A percentile compares a stretch with the other conserved stretches of the same genome.
Conservation (phyloP, 2,329 filamentous ascomycete species). For the Aureobasidium leucospermi region DNA sequence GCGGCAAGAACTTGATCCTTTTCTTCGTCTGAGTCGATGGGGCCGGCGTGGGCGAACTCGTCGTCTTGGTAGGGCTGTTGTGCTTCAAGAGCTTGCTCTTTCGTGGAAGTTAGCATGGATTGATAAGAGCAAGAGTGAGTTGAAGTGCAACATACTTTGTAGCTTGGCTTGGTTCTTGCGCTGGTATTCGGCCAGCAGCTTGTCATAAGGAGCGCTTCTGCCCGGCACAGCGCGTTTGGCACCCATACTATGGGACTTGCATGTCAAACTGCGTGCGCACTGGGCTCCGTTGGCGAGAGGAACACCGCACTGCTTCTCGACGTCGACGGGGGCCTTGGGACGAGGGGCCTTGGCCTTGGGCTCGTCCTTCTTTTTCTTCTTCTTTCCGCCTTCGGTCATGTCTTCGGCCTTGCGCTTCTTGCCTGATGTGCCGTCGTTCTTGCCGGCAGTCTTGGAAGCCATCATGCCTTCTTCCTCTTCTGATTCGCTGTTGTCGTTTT, state of each 20-base stretch:
- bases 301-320: slow-evolving; percentile 88
- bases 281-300: slow-evolving; percentile 74
- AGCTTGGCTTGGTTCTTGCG: slow-evolving; percentile 99
- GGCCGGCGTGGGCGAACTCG: slow-evolving; percentile 63
- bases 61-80: slow-evolving; percentile 84
- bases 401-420: slow-evolving; percentile 43
- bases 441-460: slow-evolving; percentile 35
- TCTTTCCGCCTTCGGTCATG: slow-evolving; percentile 64
- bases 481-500: slow-evolving; percentile 24
- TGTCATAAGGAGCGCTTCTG: slow-evolving; percentile 80
- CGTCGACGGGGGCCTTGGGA: slow-evolving; percentile 83
- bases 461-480: slow-evolving; percentile 16
- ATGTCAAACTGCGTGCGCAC: slow-evolving; percentile 79
- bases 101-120: slow-evolving; percentile 3
- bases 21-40: slow-evolving; percentile 92
- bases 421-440: slow-evolving; percentile 31
- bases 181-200: slow-evolving; percentile 60
- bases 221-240: slow-evolving; percentile 82
- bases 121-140: slow-evolving; percentile 7
- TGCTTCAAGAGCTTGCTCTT: slow-evolving; percentile 88
- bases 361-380: slow-evolving; percentile 60
- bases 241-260: slow-evolving; percentile 90
- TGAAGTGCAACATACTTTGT: slow-evolving; percentile 62
- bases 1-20: slow-evolving; percentile 81
- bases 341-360: slow-evolving; percentile 61